Conservation (phyloP, 2,329 filamentous ascomycete species). For the Lachnum nothofagi region DNA sequence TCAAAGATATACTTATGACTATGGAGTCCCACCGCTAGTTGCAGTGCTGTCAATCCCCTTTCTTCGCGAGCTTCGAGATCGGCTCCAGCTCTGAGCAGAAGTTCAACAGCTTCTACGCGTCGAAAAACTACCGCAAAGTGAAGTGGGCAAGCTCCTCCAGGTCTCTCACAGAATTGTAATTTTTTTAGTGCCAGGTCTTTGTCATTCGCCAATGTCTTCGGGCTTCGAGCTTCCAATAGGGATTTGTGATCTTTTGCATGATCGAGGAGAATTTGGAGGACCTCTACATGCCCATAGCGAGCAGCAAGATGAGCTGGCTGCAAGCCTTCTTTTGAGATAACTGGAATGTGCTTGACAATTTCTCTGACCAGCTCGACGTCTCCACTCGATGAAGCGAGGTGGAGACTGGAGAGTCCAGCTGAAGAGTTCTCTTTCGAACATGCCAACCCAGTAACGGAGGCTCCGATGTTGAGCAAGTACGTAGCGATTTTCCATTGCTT, state of each 20-base stretch:
- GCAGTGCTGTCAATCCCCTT: neutral
- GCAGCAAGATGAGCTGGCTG: neutral
- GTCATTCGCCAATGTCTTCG: neutral
- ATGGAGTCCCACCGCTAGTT: neutral
- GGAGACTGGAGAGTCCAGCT: neutral
- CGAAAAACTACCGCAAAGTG: neutral
- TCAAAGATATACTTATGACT: neutral
- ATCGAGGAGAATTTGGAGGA: neutral
- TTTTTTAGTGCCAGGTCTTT: too few relatives aligned
- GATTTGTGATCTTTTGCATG: neutral
- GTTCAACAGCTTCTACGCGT: neutral
- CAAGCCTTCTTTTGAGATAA: neutral
- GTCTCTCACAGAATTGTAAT: neutral
- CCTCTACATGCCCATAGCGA: neutral
- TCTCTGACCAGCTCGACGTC: neutral
- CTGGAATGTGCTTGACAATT: neutral
- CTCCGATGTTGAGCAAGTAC: neutral
- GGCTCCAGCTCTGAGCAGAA: conserved; percentile 1
- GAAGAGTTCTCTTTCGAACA: neutral
- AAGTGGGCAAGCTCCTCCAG: neutral
- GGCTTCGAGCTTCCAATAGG: neutral
- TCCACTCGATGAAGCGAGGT: neutral
- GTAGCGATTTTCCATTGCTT: neutral
- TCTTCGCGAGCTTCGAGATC: conserved; percentile 4
- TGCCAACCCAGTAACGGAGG: neutral